Percentiles rank a stretch among this genome's conserved stretches.
Evolutionary conservation across 768 basidiomycete species (phyloP).

Genomic region (Mrakia gelida): DNA sequence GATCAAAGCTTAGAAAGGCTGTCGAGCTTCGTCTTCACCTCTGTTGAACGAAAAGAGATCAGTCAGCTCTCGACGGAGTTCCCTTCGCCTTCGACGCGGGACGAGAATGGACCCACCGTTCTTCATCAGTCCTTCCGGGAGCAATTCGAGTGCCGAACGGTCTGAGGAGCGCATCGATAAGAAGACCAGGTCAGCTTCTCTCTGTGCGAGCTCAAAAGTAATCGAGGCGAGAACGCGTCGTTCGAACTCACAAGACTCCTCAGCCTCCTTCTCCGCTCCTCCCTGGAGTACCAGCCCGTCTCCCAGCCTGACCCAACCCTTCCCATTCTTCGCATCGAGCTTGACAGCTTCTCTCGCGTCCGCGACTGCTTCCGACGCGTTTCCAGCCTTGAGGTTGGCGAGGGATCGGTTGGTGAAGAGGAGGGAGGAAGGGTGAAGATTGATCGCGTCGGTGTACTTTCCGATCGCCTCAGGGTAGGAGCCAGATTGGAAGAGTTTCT

Average conservation of each 20-base stretch:
- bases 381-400: constrained; percentile 13
- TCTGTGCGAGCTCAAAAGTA: not conserved
- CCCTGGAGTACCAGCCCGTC: constrained; percentile 11
- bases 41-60: not conserved
- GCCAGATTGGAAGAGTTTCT: constrained; percentile 25
- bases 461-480: constrained; percentile 2
- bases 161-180: not conserved
- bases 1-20: not conserved
- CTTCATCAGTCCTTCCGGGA: constrained; percentile 24
- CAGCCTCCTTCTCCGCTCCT: constrained; percentile 1
- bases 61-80: not conserved
- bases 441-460: constrained; percentile 24
- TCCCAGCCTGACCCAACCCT: constrained; percentile 26
- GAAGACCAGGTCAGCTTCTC: not conserved
- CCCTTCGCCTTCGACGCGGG: not conserved
- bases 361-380: not conserved
- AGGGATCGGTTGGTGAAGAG: constrained; percentile 29
- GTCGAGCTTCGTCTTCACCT: not conserved
- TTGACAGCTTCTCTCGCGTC: constrained; percentile 16
- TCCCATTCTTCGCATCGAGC: constrained; percentile 23
- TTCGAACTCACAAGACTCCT: constrained; percentile 15
- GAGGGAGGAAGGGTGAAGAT: constrained; percentile 7
- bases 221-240: not conserved
- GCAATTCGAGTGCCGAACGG: not conserved
- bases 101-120: not conserved